Evolutionary conservation across 2,329 filamentous ascomycete genomes (phyloP).

Genomic region (Chaetomiaceae sp.): DNA sequence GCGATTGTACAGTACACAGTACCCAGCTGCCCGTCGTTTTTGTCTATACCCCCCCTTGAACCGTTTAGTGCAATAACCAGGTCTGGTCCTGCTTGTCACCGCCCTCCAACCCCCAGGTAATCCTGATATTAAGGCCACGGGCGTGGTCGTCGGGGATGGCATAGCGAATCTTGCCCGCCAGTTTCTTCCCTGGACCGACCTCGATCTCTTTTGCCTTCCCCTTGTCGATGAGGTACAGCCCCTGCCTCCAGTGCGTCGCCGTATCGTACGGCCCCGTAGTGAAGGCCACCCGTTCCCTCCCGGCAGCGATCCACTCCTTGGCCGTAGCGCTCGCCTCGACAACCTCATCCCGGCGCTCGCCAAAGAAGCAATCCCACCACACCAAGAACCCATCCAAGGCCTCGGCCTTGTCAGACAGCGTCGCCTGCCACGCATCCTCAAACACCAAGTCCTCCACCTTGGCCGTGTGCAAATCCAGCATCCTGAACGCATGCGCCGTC

Average conservation of each 20-base stretch:
- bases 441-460: constrained; percentile 72
- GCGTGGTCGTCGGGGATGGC: constrained; percentile 64
- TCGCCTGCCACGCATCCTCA: constrained; percentile 60
- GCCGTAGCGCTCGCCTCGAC: constrained; percentile 53
- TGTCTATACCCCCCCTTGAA: not conserved
- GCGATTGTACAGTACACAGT: too few relatives aligned
- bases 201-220: constrained; percentile 43
- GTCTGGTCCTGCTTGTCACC: constrained; percentile 40
- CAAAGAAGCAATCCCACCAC: constrained; percentile 95
- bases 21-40: too few relatives aligned
- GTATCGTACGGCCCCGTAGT: constrained; percentile 76
- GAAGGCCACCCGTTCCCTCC: constrained; percentile 65
- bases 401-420: constrained; percentile 58
- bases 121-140: constrained; percentile 61
- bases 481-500: constrained; percentile 60
- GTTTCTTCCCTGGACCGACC: constrained; percentile 46
- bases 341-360: constrained; percentile 52
- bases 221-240: constrained; percentile 65
- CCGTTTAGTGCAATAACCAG: constrained; percentile 48
- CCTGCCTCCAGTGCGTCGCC: constrained; percentile 89
- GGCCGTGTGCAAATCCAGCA: constrained; percentile 71
- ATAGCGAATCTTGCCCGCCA: constrained; percentile 68
- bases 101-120: constrained; percentile 55
- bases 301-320: constrained; percentile 57
- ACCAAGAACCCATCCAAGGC: constrained; percentile 80